Base-by-base conservation (phyloP, 768 basidiomycete species). In the Agrocybe praecox region DNA sequence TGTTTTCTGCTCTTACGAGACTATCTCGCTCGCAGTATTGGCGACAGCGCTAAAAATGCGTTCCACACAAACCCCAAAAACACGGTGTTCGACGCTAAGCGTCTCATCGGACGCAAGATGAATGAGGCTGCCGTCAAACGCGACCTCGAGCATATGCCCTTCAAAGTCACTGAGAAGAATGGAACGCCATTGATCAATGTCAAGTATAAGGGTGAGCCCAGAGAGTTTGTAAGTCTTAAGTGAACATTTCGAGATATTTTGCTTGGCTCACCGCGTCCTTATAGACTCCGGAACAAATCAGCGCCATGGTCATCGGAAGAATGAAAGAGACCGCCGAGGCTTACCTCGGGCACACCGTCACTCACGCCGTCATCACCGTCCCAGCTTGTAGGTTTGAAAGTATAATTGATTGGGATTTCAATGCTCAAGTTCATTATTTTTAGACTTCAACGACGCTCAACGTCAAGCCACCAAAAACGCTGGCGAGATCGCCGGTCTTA, bases 31-130 rank as follows among this genome's bases (percentile, higher is more conserved):
- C 29, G 86, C 29, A 71, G 68, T 45, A 66, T 98, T 65, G 96
- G 96, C 63, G 96, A 98, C 70, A 83, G 87, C 52, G 96, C 96
- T 19, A 98, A 98, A 79, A 96, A 97, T 67, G 93, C 93, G 19
- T 93, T 87, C 76, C 87, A 92, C 71, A 80, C 89, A 32, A 93
- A 98, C 74, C 94, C 96, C n/a, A 67, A 82, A 64, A 98, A 98
- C 74, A 97, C 94, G 6, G 88, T 96, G 53, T 97, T 96, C 66
- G 94, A 96, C 74, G 93, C 94, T 47, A 98, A 96, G 69, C 92
- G 94, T 71, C 84, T 96, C 60, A 94, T 96, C 64, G 92, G 94
- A 62, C 89, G 89, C 65, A 88, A 86, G 65, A 77, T 87, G 67
- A 85, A 89, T 53, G 93, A 96, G 68, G 74, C 77, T 29, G 92